Percentiles rank a stretch among this genome's conserved stretches.
These are phyloP conservation scores for Fusarium sambucinum DNA, from an alignment of 2,329 filamentous ascomycete genomes.

Conservation along the genomic window DNA sequence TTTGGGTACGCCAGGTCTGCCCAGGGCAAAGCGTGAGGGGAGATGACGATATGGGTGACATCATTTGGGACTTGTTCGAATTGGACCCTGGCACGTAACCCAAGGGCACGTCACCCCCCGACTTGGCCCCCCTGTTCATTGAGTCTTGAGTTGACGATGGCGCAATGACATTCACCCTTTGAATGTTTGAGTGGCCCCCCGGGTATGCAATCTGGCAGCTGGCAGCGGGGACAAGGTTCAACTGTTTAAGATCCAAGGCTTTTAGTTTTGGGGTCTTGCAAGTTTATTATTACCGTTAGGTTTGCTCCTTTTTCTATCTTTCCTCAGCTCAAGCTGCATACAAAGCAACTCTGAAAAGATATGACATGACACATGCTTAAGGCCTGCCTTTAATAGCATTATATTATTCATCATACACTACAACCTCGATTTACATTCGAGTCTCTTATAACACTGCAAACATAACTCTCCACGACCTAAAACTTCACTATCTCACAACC, in stretches of 20 bases:
- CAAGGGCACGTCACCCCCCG: slow-evolving; percentile 21
- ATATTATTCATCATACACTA: neutral
- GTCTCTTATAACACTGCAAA: neutral
- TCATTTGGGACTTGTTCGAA: slow-evolving; percentile 27
- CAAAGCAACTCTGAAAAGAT: neutral
- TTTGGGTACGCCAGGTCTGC: neutral
- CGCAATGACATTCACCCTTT: slow-evolving; percentile 10
- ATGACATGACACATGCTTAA: slow-evolving; percentile 2
- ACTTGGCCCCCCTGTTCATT: slow-evolving; percentile 24
- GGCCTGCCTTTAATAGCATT: neutral
- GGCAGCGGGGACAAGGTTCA: slow-evolving; percentile 9
- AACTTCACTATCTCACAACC: neutral
- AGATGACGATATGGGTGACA: slow-evolving; percentile 44
- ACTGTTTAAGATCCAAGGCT: too few relatives aligned
- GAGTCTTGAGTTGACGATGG: slow-evolving; percentile 19
- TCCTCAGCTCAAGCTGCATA: neutral
- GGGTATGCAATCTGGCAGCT: slow-evolving; percentile 12
- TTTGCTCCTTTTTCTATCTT: slow-evolving; percentile 2
- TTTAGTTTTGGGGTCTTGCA: neutral
- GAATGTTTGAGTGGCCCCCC: slow-evolving; percentile 11
- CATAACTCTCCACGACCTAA: neutral
- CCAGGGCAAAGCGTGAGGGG: slow-evolving; percentile 3
- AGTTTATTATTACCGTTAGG: slow-evolving; percentile 22
- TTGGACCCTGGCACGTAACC: slow-evolving; percentile 22
- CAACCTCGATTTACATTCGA: too few relatives aligned